These are phyloP conservation scores for Ormosia semicastrata DNA, from an alignment of 306 rosid species.

Conservation along the genomic window DNA sequence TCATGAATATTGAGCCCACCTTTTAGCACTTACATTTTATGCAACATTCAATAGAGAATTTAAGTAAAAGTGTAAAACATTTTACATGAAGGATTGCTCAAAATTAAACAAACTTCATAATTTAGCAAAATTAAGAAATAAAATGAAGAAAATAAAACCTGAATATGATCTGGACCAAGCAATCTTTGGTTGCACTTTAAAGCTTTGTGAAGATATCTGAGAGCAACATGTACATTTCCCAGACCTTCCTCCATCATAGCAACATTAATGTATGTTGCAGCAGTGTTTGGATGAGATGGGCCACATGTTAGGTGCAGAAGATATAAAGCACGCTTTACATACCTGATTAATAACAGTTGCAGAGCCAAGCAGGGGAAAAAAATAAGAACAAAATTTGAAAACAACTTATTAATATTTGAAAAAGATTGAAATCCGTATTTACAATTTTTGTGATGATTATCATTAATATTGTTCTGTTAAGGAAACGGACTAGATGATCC, in stretches of 20 bases:
- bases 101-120: not conserved
- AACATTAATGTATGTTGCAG: conserved; percentile 84
- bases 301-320: conserved; percentile 87
- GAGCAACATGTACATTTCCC: conserved; percentile 86
- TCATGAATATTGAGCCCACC: not conserved
- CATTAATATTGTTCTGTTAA: not conserved
- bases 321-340: conserved; percentile 82
- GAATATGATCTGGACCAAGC: conserved; percentile 86
- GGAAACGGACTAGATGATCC: not conserved
- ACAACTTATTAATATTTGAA: not conserved
- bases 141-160: conserved; percentile 46
- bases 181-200: conserved; percentile 75
- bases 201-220: conserved; percentile 87
- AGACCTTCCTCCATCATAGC: conserved; percentile 97
- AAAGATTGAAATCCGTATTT: not conserved
- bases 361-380: not conserved
- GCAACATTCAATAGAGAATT: not conserved
- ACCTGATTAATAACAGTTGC: conserved; percentile 49
- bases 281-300: conserved; percentile 89
- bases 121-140: not conserved
- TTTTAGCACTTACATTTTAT: not conserved
- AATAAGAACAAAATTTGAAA: not conserved
- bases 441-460: not conserved
- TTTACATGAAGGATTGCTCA: not conserved
- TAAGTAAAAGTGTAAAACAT: not conserved